A percentile compares a stretch with the other conserved stretches of the same genome.
phyloP scores from a whole-genome alignment of 192 early-diverging fungal genomes.

The Podila minutissima region DNA sequence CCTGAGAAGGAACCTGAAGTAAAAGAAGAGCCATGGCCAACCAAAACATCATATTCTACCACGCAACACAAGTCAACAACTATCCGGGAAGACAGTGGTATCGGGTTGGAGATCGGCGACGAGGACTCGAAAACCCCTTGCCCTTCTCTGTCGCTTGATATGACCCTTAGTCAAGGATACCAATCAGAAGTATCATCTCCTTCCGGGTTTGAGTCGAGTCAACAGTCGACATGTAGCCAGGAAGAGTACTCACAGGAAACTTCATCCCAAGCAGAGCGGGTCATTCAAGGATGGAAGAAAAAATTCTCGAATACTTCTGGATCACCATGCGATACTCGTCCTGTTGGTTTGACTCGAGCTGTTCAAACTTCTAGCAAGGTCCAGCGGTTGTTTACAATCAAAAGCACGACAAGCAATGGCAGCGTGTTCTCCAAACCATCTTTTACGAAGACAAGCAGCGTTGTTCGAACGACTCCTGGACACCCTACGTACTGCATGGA shows the following conservation, averaged over 20 bases:
- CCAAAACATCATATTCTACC: not conserved
- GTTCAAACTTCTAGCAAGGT: constrained; percentile 8
- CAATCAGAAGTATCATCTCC: not conserved
- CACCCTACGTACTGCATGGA: constrained; percentile 3
- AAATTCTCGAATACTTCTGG: constrained; percentile 30
- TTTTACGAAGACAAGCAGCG: not conserved
- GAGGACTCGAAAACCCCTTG: not conserved
- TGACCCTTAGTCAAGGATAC: not conserved
- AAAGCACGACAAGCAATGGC: not conserved
- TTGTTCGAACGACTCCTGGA: constrained; percentile 5
- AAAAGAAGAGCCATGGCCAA: not conserved
- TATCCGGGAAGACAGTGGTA: constrained; percentile 25
- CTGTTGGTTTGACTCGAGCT: constrained; percentile 22
- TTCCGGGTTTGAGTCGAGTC: not conserved
- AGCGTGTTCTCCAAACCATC: not conserved
- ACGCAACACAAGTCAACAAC: not conserved
- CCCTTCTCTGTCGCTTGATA: not conserved
- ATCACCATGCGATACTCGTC: not conserved
- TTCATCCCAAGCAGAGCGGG: constrained; percentile 16
- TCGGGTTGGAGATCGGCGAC: constrained; percentile 3
- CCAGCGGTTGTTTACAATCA: not conserved
- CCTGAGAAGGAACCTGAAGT: not conserved
- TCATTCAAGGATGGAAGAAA: constrained; percentile 42
- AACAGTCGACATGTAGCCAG: not conserved
- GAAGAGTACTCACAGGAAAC: not conserved